A percentile compares a stretch with the other conserved stretches of the same genome.
Conservation (phyloP, 2,329 filamentous ascomycete genomes). For the Apiospora koreana region DNA sequence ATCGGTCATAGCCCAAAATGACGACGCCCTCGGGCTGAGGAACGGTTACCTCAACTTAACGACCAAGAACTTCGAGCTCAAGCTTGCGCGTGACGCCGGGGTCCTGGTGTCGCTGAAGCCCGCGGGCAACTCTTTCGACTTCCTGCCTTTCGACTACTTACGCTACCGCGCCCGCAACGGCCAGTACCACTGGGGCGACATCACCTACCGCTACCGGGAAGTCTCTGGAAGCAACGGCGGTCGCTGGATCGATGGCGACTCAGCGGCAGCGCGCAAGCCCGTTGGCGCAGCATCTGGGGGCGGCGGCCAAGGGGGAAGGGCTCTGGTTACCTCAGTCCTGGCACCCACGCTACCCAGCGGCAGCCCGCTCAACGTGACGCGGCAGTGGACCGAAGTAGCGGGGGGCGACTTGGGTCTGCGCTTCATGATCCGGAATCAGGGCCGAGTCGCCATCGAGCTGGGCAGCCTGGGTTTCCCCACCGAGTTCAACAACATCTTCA, state of each 20-base stretch:
- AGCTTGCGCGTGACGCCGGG: slow-evolving; percentile 45
- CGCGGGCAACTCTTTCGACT: slow-evolving; percentile 48
- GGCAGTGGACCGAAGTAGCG: slow-evolving; percentile 50
- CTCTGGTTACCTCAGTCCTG: slow-evolving; percentile 42
- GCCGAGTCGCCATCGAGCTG: slow-evolving; percentile 45
- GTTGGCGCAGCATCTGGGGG: slow-evolving; percentile 24
- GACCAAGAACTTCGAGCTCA: slow-evolving; percentile 43
- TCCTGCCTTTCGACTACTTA: slow-evolving; percentile 54
- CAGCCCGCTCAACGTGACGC: slow-evolving; percentile 45
- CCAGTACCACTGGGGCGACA: slow-evolving; percentile 60
- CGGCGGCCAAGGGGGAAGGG: neutral
- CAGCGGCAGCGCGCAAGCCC: slow-evolving; percentile 41
- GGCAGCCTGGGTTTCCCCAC: slow-evolving; percentile 60
- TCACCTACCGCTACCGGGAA: slow-evolving; percentile 56
- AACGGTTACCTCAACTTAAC: slow-evolving; percentile 42
- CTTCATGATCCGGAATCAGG: slow-evolving; percentile 52
- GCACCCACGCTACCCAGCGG: slow-evolving; percentile 40
- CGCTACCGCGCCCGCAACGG: slow-evolving; percentile 47
- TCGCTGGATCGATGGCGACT: slow-evolving; percentile 49
- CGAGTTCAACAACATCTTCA: slow-evolving; percentile 66
- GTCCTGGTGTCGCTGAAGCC: slow-evolving; percentile 50
- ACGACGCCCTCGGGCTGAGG: slow-evolving; percentile 39
- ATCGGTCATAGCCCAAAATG: neutral
- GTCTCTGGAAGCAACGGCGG: slow-evolving; percentile 21
- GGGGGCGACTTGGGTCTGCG: slow-evolving; percentile 50